Base-by-base conservation (phyloP, 2,329 filamentous ascomycete species). In the Grosmannia serpens region DNA sequence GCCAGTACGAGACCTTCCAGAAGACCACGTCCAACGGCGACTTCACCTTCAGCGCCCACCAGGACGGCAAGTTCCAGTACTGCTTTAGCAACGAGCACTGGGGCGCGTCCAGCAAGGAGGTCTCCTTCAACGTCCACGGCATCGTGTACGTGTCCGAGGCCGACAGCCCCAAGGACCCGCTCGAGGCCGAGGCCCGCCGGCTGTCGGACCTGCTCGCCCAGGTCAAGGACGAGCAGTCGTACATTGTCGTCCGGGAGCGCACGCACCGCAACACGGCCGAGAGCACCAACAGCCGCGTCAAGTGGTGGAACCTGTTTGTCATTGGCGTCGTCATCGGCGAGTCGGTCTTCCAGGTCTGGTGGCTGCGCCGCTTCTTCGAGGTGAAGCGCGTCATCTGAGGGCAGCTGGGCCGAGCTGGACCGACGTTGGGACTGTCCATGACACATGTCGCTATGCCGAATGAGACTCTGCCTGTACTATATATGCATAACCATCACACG, bases 221-320 rank as follows among this genome's bases (percentile, higher is more conserved):
- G 74, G 91, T 97, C 73, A 96, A 95, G 78, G 94, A 97, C 73
- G 94, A 99, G 77, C 94, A 99, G 77, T 84, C 86, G 66, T 99
- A 99, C 77, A 97, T 99, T 69, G 85, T 99, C 62, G 77, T 97
- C 60, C 88, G 94, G 67, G 94, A 99, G 77, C 84, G 94, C 69
- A 96, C 89, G 66, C 94, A 99, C 80, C 84, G 94, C 71, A 99
- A 99, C 78, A 99, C 94, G 11, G 94, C 94, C 64, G 94, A 99
- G 79, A 96, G 91, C 81, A 99, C 94, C 68, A 99, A 99, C 74
- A 83, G 85, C 66, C 83, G 94, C 65, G 94, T 99, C 71, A 99
- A 99, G 80, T 99, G 94, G 94, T 99, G 94, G 94, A 96, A 94
- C 74, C 82, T 97, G 67, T 97, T 97, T 74, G 91, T 99, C 75